Base-by-base conservation (phyloP, 345 rosid species). In the Physaria fendleri region DNA sequence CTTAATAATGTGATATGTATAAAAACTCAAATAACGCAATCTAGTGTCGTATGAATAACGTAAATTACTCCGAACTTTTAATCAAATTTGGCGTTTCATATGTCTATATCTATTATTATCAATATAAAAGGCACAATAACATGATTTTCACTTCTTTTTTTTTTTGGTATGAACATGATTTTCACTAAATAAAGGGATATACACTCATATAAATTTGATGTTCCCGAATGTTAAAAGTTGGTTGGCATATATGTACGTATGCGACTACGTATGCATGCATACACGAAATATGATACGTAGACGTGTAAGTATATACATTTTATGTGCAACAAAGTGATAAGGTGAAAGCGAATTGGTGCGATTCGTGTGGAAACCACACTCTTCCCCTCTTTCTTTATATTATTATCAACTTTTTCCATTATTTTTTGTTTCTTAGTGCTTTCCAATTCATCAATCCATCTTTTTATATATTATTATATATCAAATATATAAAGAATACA, bases 321-420 rank as follows among this genome's bases (percentile, higher is more conserved):
- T n/a, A n/a, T n/a, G n/a, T n/a, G n/a, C n/a, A n/a, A n/a, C n/a
- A n/a, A n/a, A n/a, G 56, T 68, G 56, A 52, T 44, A n/a, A n/a
- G 18, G 45, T 68, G 73, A 44, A 53, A 39, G 29, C 45, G 62
- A 69, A 48, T 54, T 61, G 63, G 73, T 69, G 68, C 44, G 35
- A 39, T 52, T 60, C 73, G 73, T 68, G 73, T 68, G 73, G 73
- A 47, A 68, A 68, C 73, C 67, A 68, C 73, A 60, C 56, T 68
- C 67, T n/a, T 53, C 29, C n/a, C 8, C 41, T 52, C 62, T 61
- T 69, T 66, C 65, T 66, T 57, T 66, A 38, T 58, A 39, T 22
- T 58, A 40, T 49, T 56, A 40, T 57, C 65, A 15, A 17, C 29
- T 22, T 59, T 67, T 58, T 66, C 51, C 23, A 58, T n/a, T n/a